Base-by-base conservation (phyloP, 768 basidiomycete species). In the Russula earlei region DNA sequence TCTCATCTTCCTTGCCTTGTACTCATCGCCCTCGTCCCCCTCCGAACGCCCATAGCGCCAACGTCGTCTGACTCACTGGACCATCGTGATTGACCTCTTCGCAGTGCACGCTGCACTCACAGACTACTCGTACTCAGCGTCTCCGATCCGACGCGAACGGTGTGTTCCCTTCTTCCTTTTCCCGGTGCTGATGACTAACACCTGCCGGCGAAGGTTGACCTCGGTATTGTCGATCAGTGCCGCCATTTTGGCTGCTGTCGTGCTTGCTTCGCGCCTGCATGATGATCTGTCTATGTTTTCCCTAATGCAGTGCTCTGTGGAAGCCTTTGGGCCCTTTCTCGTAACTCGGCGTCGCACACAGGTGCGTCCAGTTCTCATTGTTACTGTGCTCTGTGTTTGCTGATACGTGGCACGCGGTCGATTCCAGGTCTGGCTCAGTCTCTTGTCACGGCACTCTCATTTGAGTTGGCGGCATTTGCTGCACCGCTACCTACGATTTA, bases 31-130 rank as follows among this genome's bases (percentile, higher is more conserved):
- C 75, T 97, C 52, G 85, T 92, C 3, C 96, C 96, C 14, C 74
- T 98, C 54, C 81, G 85, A 65, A 97, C 95, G 5, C 72, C 98
- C 65, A 95, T 91, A 27, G 87, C 90, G 37, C 91, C 94, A 22
- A 97, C 94, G 4, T 96, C 95, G 37, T 88, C 89, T 11, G 96
- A 99, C 68, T 92, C 92, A 25, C 61, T 97, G 92, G 92, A 92
- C 95, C 6, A 71, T 97, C 49, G 82, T 91, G n/a, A 88, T 89
- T 4, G 75, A 77, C 49, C 79, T 98, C 42, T 90, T 97, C 69
- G 73, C 81, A 50, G 72, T 96, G 37, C 91, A 94, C 67, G 76
- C 83, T 19, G 72, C 94, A 55, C 72, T 97, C 46, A 87, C 87
- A 14, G 91, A 96, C 70, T 95, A 91, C 67, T 79, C 81, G 58